Evolutionary conservation across 2,329 filamentous ascomycete species (phyloP).

Genomic region (Emergomyces pasteurianus): DNA sequence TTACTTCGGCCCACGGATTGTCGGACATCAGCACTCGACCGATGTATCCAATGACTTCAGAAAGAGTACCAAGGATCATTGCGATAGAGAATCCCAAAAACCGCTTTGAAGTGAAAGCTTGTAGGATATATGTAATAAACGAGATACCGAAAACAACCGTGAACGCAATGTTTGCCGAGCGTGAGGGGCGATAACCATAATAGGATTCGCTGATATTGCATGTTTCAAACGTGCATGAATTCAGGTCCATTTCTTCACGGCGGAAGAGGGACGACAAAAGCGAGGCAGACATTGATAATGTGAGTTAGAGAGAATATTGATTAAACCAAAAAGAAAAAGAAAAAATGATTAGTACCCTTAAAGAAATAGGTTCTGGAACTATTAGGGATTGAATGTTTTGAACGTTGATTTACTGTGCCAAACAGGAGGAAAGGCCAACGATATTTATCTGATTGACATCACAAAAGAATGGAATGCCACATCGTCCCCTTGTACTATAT

Average conservation of each 20-base stretch:
- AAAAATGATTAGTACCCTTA: neutral
- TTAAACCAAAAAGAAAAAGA: neutral
- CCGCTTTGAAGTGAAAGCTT: constrained; percentile 4
- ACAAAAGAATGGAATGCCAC: neutral
- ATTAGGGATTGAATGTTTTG: neutral
- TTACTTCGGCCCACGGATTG: constrained; percentile 30
- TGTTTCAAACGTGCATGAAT: constrained; percentile 10
- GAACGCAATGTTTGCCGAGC: constrained; percentile 7
- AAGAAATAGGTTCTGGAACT: neutral
- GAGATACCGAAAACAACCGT: constrained; percentile 7
- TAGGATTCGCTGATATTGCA: constrained; percentile 7
- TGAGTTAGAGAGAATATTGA: neutral
- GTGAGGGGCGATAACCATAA: constrained; percentile 9
- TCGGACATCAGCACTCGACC: constrained; percentile 45
- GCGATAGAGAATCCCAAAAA: constrained; percentile 23
- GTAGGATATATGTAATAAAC: constrained; percentile 3
- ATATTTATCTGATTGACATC: neutral
- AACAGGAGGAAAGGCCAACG: neutral
- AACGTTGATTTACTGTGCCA: neutral
- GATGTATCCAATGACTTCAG: constrained; percentile 49
- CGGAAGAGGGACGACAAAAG: neutral
- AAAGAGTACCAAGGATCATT: constrained; percentile 42
- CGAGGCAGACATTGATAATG: neutral
- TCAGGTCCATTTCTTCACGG: neutral
- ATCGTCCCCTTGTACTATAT: neutral